Evolutionary conservation across 768 basidiomycete genomes (phyloP).

Genomic region (Gautieria morchelliformis): DNA sequence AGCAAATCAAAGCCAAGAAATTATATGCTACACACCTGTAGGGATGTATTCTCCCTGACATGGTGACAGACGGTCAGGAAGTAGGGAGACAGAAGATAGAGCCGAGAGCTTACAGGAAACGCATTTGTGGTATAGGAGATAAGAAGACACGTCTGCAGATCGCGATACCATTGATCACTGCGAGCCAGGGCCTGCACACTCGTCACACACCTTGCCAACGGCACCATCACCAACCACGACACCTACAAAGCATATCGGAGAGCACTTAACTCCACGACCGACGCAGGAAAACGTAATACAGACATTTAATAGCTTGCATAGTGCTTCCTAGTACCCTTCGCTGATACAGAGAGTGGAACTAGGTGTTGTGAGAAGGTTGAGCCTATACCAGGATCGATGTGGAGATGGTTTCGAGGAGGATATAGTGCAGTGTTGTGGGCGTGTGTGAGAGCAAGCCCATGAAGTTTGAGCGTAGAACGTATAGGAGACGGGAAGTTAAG

Average conservation of each 20-base stretch:
- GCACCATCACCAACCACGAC: constrained; percentile 99
- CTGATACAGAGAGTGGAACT: background rate
- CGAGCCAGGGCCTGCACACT: background rate
- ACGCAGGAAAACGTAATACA: constrained; percentile 19
- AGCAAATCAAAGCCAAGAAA: constrained; percentile 5
- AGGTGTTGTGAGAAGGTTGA: background rate
- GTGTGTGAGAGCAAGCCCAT: background rate
- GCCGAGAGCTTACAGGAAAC: constrained; percentile 61
- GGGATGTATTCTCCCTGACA: constrained; percentile 91
- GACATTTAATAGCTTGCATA: constrained; percentile 93
- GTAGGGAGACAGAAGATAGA: constrained; percentile 5
- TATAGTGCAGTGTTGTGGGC: background rate
- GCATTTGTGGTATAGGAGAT: constrained; percentile 99
- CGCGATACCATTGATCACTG: no score
- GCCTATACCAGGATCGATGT: background rate
- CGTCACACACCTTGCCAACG: constrained; percentile 75
- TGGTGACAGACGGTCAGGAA: constrained; percentile 14
- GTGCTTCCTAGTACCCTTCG: constrained; percentile 9
- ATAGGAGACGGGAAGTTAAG: background rate
- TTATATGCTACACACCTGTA: constrained; percentile 52
- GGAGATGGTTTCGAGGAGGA: background rate
- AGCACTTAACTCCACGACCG: constrained; percentile 10
- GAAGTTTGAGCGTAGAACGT: background rate
- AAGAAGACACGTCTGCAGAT: constrained; percentile 82
- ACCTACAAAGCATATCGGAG: constrained; percentile 45